Percentiles rank a stretch among this genome's conserved stretches.
Conservation (phyloP, 73 alveolate genomes). For the Tetrahymena thermophila region DNA sequence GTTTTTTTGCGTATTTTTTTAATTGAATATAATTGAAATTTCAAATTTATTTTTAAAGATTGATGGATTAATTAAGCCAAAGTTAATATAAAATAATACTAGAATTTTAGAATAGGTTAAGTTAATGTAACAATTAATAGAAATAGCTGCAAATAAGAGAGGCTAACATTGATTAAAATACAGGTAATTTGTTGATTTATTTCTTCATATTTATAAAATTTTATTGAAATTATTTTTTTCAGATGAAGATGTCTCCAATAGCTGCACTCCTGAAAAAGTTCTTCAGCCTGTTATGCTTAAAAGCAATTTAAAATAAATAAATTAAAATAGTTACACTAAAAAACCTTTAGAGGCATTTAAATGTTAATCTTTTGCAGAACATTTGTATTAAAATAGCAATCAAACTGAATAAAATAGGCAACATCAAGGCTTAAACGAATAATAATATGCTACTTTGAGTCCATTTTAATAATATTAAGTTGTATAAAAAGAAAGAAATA, state of each 20-base stretch:
- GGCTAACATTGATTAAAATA: background rate
- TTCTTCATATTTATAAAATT: background rate
- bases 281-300: background rate
- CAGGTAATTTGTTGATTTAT: background rate
- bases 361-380: background rate
- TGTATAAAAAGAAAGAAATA: background rate
- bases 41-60: background rate
- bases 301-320: background rate
- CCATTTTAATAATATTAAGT: background rate
- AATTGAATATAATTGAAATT: background rate
- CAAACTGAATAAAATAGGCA: background rate
- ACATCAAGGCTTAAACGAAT: background rate
- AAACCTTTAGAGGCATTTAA: background rate
- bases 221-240: background rate
- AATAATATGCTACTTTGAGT: background rate
- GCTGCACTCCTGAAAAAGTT: background rate
- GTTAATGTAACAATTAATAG: background rate
- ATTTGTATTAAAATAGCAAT: background rate
- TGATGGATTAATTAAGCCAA: background rate
- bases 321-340: background rate
- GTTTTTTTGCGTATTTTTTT: background rate
- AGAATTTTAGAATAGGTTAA: background rate
- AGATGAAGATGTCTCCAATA: background rate
- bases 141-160: background rate
- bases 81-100: background rate